A percentile compares a stretch with the other conserved stretches of the same genome.
These are phyloP conservation scores for Trichoderma endophyticum DNA, from an alignment of 2,329 filamentous ascomycete species.

Conservation along the genomic window DNA sequence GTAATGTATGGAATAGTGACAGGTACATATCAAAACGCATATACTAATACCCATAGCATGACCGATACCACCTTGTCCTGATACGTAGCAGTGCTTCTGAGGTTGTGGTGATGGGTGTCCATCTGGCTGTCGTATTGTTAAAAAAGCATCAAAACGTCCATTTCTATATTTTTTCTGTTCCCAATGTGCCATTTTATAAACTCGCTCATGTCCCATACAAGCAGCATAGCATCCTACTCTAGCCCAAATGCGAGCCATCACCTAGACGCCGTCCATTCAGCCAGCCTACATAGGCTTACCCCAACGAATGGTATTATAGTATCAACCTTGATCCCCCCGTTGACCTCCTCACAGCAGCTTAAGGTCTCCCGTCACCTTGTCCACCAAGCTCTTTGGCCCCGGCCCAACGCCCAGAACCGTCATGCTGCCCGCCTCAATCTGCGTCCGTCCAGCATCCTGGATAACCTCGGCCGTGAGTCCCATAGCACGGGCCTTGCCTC, in stretches of 20 bases:
- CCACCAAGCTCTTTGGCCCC: conserved; percentile 81
- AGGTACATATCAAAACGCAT: conserved; percentile 13
- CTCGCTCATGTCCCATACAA: neutral
- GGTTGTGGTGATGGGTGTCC: neutral
- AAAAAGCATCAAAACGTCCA: neutral
- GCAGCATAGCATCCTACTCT: neutral
- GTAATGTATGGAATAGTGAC: conserved; percentile 28
- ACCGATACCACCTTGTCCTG: neutral
- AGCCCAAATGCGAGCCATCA: neutral
- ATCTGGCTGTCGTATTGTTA: neutral
- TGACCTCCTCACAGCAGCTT: conserved; percentile 64
- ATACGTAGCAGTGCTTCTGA: neutral
- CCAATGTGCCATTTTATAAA: neutral
- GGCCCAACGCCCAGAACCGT: conserved; percentile 85
- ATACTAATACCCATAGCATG: conserved; percentile 22
- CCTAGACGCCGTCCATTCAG: conserved; percentile 8
- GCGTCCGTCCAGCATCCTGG: conserved; percentile 91
- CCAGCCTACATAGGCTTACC: neutral
- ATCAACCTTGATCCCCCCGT: neutral
- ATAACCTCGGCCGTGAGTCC: conserved; percentile 88
- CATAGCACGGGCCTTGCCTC: conserved; percentile 75
- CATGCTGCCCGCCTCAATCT: conserved; percentile 89
- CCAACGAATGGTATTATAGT: neutral
- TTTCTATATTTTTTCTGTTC: conserved; percentile 4
- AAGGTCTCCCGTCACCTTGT: conserved; percentile 78